phyloP scores from a whole-genome alignment of 108 stramenopile species.

The Skeletonema potamos region DNA sequence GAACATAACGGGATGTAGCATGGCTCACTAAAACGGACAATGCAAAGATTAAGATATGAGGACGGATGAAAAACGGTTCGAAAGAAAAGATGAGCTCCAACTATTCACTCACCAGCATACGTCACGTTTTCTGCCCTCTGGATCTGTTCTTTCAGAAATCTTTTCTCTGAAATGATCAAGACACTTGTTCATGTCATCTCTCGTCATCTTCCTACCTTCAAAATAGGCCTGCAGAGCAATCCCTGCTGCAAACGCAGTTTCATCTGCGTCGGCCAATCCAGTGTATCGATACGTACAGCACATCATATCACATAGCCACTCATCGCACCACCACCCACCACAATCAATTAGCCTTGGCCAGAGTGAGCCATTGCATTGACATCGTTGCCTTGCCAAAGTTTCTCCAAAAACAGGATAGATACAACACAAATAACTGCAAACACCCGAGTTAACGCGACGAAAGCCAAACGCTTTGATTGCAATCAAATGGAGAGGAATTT shows the following conservation, averaged over 20 bases:
- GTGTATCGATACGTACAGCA: slow-evolving; percentile 46
- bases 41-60: not conserved
- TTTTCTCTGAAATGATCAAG: slow-evolving; percentile 49
- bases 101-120: slow-evolving; percentile 37
- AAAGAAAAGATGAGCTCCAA: not conserved
- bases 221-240: slow-evolving; percentile 62
- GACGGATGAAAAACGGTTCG: not conserved
- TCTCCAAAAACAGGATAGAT: slow-evolving; percentile 52
- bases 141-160: slow-evolving; percentile 47
- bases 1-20: slow-evolving; percentile 25
- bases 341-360: slow-evolving; percentile 55
- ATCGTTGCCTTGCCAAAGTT: slow-evolving; percentile 50
- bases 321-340: slow-evolving; percentile 64
- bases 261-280: slow-evolving; percentile 52
- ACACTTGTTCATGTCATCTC: slow-evolving; percentile 53
- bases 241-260: slow-evolving; percentile 44
- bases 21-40: slow-evolving; percentile 47
- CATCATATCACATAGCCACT: slow-evolving; percentile 46
- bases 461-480: slow-evolving; percentile 62
- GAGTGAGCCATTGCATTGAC: slow-evolving; percentile 57
- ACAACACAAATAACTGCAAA: slow-evolving; percentile 26
- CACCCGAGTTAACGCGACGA: slow-evolving; percentile 23
- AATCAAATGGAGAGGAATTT: slow-evolving; percentile 22
- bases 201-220: slow-evolving; percentile 47
- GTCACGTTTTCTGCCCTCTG: slow-evolving; percentile 38